Conservation (phyloP, 2,329 filamentous ascomycete genomes). For the Geosmithia putterillii region DNA sequence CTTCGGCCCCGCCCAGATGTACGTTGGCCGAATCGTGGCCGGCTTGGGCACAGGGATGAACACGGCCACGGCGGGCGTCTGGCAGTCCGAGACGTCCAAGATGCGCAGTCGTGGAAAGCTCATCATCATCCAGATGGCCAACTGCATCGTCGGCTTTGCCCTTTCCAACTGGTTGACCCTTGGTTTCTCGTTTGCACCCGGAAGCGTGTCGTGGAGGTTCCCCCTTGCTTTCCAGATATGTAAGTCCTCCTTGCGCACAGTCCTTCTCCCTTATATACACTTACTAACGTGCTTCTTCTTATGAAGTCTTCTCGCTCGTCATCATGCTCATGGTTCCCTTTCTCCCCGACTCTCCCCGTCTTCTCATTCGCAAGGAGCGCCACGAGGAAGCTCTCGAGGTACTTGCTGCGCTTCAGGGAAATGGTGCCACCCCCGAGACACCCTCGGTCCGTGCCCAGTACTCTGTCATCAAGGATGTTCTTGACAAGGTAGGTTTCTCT, state of each 20-base stretch:
- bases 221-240: slow-evolving; percentile 40
- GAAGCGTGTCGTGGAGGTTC: slow-evolving; percentile 39
- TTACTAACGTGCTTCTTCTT: slow-evolving; percentile 1
- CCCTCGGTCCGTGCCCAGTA: slow-evolving; percentile 9
- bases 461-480: slow-evolving; percentile 18
- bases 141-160: slow-evolving; percentile 44
- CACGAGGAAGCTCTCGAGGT: slow-evolving; percentile 8
- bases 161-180: slow-evolving; percentile 50
- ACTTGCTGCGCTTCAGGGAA: slow-evolving; percentile 11
- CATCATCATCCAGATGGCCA: slow-evolving; percentile 48
- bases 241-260: not conserved
- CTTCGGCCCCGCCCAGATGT: slow-evolving; percentile 39
- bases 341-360: slow-evolving; percentile 8
- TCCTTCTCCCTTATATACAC: slow-evolving; percentile 17
- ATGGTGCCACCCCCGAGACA: slow-evolving; percentile 5
- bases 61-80: slow-evolving; percentile 44
- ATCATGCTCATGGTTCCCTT: slow-evolving; percentile 9
- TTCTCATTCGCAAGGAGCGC: slow-evolving; percentile 8
- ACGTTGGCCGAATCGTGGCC: slow-evolving; percentile 45
- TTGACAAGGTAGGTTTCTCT: not conserved
- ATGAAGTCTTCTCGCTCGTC: slow-evolving; percentile 20
- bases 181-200: slow-evolving; percentile 36
- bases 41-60: slow-evolving; percentile 46
- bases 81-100: slow-evolving; percentile 47
- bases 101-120: slow-evolving; percentile 46